These are phyloP conservation scores for Colletotrichum plurivorum DNA, from an alignment of 2,329 filamentous ascomycete genomes.

Conservation along the genomic window DNA sequence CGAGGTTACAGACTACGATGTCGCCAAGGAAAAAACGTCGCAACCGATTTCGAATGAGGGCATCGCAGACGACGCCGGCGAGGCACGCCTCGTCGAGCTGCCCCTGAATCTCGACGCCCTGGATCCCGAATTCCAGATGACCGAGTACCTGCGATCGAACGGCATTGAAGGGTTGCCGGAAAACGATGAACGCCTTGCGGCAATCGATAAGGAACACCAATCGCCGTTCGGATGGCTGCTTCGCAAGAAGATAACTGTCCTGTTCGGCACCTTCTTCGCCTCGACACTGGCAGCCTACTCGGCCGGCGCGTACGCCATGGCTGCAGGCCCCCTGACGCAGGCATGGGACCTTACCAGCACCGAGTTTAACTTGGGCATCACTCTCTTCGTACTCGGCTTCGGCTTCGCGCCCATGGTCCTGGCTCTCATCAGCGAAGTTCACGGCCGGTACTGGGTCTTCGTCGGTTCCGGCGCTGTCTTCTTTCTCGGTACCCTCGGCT, in stretches of 20 bases:
- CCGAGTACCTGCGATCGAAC: constrained; percentile 2
- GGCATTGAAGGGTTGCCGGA: constrained; percentile 2
- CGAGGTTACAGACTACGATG: constrained; percentile 4
- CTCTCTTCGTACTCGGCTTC: constrained; percentile 85
- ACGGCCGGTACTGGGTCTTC: constrained; percentile 88
- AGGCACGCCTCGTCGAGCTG: background rate
- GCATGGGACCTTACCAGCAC: constrained; percentile 71
- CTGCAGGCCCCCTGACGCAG: constrained; percentile 65
- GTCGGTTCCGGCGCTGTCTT: constrained; percentile 81
- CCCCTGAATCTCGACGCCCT: constrained; percentile 19
- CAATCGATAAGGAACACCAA: constrained; percentile 14
- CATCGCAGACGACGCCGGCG: too few relatives aligned
- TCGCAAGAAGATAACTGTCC: constrained; percentile 42
- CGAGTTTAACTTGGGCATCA: constrained; percentile 78
- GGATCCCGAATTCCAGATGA: background rate
- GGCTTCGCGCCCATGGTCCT: constrained; percentile 88
- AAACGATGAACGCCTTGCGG: background rate
- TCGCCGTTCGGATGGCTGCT: constrained; percentile 31
- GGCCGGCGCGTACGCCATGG: constrained; percentile 74
- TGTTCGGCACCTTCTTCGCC: constrained; percentile 50
- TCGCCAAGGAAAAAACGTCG: background rate
- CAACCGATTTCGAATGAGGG: background rate
- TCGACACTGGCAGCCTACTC: constrained; percentile 75
- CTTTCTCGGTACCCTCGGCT: constrained; percentile 79
- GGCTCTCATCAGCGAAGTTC: constrained; percentile 89